Conservation (phyloP, 148 eudicot genomes). For the Vaccinium darrowii region DNA sequence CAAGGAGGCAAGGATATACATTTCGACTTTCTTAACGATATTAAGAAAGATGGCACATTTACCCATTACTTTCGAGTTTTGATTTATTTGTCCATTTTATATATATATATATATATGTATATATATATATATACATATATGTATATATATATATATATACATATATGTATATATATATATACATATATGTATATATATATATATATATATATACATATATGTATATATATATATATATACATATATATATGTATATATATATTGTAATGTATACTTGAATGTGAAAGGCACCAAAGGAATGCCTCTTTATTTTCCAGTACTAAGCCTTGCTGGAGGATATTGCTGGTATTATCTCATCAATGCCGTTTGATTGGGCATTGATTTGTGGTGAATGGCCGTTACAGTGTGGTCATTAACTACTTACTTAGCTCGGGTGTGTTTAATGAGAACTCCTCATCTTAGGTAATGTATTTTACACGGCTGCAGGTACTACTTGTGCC, state of each 20-base stretch:
- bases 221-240: too few species aligned
- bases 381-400: not conserved
- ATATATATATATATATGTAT: not conserved
- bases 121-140: not conserved
- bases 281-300: not conserved
- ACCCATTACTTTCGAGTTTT: not conserved
- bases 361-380: not conserved
- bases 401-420: not conserved
- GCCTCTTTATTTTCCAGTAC: not conserved
- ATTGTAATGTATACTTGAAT: not conserved
- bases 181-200: too few species aligned
- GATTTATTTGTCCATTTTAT: not conserved
- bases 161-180: too few species aligned
- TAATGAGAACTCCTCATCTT: not conserved
- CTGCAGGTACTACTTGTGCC: slow-evolving; percentile 96
- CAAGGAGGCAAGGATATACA: not conserved
- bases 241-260: too few species aligned
- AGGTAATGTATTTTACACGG: slow-evolving; percentile 4
- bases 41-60: not conserved
- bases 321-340: not conserved
- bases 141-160: too few species aligned
- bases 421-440: not conserved
- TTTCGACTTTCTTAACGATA: not conserved
- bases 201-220: too few species aligned
- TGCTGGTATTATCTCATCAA: not conserved